phyloP scores from a whole-genome alignment of 345 rosid genomes.

The Psidium friedrichsthalianum region DNA sequence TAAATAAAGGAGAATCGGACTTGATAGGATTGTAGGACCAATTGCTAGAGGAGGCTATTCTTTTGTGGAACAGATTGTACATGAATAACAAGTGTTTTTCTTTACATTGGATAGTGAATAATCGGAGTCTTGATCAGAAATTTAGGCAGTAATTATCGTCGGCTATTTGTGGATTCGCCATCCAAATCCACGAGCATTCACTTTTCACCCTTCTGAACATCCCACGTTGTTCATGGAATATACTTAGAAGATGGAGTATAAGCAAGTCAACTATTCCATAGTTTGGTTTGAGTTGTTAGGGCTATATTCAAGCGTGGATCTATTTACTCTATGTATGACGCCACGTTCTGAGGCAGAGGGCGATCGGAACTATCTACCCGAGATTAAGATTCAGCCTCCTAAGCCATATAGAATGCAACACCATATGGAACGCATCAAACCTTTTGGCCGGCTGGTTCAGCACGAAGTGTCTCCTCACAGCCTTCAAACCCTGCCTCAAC shows the following conservation, averaged over 20 bases:
- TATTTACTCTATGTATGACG: not conserved
- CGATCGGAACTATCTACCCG: constrained; percentile 4
- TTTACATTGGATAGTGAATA: not conserved
- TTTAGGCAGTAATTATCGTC: not conserved
- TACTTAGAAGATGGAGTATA: not conserved
- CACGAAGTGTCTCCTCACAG: constrained; percentile 61
- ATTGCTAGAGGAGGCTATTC: not conserved
- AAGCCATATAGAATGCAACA: constrained; percentile 83
- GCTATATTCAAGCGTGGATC: not conserved
- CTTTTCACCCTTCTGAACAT: not conserved
- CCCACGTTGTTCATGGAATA: not conserved
- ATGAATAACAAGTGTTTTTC: not conserved
- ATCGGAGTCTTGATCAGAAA: not conserved
- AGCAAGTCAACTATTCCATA: not conserved
- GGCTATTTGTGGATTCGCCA: not conserved
- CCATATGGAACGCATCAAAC: constrained; percentile 73
- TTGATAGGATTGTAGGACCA: not conserved
- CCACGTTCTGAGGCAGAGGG: not conserved
- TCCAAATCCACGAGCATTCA: not conserved
- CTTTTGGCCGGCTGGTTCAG: constrained; percentile 64
- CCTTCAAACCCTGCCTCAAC: constrained; percentile 41
- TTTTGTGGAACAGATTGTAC: not conserved
- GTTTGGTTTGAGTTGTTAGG: not conserved
- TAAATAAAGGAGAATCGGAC: not conserved
- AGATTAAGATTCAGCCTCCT: constrained; percentile 57